Base-by-base conservation (phyloP, 345 rosid genomes). In the Linum usitatissimum region DNA sequence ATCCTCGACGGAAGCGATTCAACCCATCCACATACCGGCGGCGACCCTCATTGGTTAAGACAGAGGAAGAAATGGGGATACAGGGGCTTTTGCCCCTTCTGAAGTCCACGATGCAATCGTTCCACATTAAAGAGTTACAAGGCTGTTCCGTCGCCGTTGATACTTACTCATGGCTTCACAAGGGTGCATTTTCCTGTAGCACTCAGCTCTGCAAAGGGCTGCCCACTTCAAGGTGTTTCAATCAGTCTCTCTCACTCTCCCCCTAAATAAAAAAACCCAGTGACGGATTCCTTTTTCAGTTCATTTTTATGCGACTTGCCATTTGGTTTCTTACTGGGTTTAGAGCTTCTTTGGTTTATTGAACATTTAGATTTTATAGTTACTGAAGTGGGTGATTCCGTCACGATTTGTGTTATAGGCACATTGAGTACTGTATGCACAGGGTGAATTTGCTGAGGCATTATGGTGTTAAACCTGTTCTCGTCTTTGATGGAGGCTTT, bases 81-180 rank as follows among this genome's bases (percentile, higher is more conserved):
- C 93, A 85, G 61, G 97, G 99, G 66, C 80, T 93, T 57, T 64
- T 90, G 71, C 99, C 99, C 48, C 84, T 84, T 40, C 67, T 93
- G 74, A 90, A 90, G 77, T 87, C 97, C 57, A 87, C 72, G 59
- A 93, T 93, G 94, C 74, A 53, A 51, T 87, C 97, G 30, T 61
- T 83, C 19, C 97, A 90, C 68, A 64, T 84, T 60, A 84, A 82
- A 68, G 90, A 90, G 31, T 82, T 93, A 59, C 77, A 87, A 58
- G 97, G 91, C 57, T 86, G 83, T 66, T 59, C 53, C 31, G 99
- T 87, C 56, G 99, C 99, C 40, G 80, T 93, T 31, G 99, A 93
- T 67, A 85, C 97, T 55, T 93, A 90, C 64, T 93, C 97, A 30
- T 93, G 97, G 99, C 90, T 93, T 60, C 92, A 86, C 75, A 86